These are phyloP conservation scores for Pleurotus tuoliensis DNA, from an alignment of 768 basidiomycete genomes.

Conservation along the genomic window DNA sequence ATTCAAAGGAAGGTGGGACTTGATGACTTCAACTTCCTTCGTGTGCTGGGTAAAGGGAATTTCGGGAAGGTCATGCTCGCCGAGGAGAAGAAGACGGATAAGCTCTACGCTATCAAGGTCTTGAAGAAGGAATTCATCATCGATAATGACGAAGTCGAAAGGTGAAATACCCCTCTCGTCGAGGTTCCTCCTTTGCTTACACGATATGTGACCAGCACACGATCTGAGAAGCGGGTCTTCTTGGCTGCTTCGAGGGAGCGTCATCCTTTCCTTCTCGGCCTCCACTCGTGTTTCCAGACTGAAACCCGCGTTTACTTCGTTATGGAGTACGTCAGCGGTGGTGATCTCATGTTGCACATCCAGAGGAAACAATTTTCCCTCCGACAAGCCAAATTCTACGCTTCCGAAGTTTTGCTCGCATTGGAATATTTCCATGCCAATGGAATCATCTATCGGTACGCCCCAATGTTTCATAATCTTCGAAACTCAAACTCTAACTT, in stretches of 20 bases:
- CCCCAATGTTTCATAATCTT: neutral
- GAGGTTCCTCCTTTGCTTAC: neutral
- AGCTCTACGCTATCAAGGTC: constrained; percentile 98
- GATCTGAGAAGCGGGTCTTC: constrained; percentile 98
- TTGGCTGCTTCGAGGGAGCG: constrained; percentile 94
- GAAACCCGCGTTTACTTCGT: constrained; percentile 99
- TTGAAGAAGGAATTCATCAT: constrained; percentile 99
- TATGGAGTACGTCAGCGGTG: constrained; percentile 99
- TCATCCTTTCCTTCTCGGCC: constrained; percentile 93
- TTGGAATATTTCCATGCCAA: constrained; percentile 97
- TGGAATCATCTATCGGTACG: constrained; percentile 97
- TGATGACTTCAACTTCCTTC: constrained; percentile 98
- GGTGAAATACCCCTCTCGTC: constrained; percentile 43
- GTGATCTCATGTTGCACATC: constrained; percentile 99
- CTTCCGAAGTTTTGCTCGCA: constrained; percentile 92
- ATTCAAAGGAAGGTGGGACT: constrained; percentile 87
- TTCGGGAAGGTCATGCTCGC: constrained; percentile 99
- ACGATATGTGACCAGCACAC: constrained; percentile 58
- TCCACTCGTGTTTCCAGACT: constrained; percentile 99
- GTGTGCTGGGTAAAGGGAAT: constrained; percentile 98
- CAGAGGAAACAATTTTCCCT: constrained; percentile 99
- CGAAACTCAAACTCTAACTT: neutral
- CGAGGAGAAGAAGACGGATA: constrained; percentile 91
- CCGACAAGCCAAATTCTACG: constrained; percentile 98
- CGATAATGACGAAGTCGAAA: constrained; percentile 99